These are phyloP conservation scores for Jackrogersella multiformis DNA, from an alignment of 495 filamentous ascomycete species.

Conservation along the genomic window DNA sequence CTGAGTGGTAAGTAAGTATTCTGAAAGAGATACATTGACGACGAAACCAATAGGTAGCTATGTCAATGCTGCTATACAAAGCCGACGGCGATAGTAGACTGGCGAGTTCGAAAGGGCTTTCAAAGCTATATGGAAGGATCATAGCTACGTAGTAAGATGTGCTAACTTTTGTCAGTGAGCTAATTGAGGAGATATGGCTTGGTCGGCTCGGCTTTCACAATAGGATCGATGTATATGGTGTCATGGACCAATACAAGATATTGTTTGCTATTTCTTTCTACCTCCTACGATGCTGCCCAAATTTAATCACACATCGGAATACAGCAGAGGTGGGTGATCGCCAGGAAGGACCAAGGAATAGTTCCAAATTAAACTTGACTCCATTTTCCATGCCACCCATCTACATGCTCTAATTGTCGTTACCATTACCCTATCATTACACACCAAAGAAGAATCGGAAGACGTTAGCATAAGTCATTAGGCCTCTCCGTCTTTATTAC, in stretches of 20 bases:
- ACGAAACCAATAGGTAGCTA: background rate
- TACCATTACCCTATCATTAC: slow-evolving; percentile 36
- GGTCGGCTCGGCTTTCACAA: background rate
- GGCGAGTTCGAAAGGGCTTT: background rate
- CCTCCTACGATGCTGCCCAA: background rate
- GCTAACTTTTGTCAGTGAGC: background rate
- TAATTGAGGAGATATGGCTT: background rate
- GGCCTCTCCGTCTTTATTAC: slow-evolving; percentile 12
- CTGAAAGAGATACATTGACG: background rate
- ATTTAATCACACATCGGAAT: slow-evolving; percentile 5
- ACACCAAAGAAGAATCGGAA: slow-evolving; percentile 20
- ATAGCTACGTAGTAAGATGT: background rate
- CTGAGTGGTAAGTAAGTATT: slow-evolving; percentile 49
- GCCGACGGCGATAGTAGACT: background rate
- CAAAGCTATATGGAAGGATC: background rate
- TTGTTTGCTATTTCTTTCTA: background rate
- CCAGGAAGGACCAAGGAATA: background rate
- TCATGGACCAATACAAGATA: background rate
- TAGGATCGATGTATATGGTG: background rate
- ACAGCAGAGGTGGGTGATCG: background rate
- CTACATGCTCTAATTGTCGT: slow-evolving; percentile 30
- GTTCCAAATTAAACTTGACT: slow-evolving; percentile 21
- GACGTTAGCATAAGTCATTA: slow-evolving; percentile 38
- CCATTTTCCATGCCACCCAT: slow-evolving; percentile 24
- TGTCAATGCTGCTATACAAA: background rate